These are phyloP conservation scores for Lentinula lateritia DNA, from an alignment of 768 basidiomycete species.

Conservation along the genomic window DNA sequence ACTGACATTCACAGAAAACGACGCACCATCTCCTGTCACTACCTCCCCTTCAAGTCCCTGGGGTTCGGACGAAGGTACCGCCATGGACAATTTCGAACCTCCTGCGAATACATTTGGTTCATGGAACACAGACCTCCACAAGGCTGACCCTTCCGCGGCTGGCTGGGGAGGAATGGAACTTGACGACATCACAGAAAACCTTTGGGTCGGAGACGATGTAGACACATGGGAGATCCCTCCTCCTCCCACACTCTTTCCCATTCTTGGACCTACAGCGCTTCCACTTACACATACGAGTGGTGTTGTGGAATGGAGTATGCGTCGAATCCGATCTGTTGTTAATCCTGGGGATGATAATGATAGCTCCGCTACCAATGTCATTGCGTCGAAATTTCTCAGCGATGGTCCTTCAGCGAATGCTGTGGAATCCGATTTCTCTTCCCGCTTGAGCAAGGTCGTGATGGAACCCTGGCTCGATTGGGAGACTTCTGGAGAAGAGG, in stretches of 20 bases:
- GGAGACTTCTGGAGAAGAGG: background rate
- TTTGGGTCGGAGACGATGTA: background rate
- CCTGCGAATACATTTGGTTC: background rate
- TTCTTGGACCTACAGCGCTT: conserved; percentile 52
- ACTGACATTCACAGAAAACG: background rate
- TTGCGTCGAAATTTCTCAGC: background rate
- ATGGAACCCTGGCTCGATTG: conserved; percentile 41
- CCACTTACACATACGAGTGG: conserved; percentile 61
- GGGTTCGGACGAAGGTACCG: background rate
- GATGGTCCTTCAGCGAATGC: conserved; percentile 24
- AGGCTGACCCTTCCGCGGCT: background rate
- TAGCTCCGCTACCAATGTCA: conserved; percentile 13
- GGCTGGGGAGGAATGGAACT: background rate
- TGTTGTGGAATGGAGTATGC: conserved; percentile 59
- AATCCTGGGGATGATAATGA: conserved; percentile 28
- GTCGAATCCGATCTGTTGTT: conserved; percentile 45
- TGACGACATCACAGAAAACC: background rate
- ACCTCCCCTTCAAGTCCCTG: too few relatives aligned
- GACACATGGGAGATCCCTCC: background rate
- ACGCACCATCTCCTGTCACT: background rate
- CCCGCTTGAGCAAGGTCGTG: conserved; percentile 33
- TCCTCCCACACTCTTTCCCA: conserved; percentile 21
- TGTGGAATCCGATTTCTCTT: conserved; percentile 25
- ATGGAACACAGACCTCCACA: background rate
- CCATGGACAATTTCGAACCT: background rate